Evolutionary conservation across 768 basidiomycete genomes (phyloP).

Genomic region (Pleurotus cornucopiae): DNA sequence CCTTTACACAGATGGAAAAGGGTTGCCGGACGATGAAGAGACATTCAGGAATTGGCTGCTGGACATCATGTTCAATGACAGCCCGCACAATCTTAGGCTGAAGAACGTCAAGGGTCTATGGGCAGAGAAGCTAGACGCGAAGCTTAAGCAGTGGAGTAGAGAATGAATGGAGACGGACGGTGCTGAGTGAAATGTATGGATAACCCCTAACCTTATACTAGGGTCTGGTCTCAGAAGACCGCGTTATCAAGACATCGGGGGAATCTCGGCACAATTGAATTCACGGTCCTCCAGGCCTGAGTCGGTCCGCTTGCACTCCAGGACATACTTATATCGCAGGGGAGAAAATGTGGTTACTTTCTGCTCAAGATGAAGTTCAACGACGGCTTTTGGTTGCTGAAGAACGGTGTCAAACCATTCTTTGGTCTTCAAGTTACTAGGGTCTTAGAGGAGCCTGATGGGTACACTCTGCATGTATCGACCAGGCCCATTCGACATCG

Average conservation of each 20-base stretch:
- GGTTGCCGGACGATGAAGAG: background rate
- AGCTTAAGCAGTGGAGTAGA: background rate
- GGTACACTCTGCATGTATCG: constrained; percentile 56
- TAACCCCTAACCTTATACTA: background rate
- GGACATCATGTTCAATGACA: constrained; percentile 8
- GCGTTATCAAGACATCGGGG: background rate
- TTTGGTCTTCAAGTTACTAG: constrained; percentile 62
- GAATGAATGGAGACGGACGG: background rate
- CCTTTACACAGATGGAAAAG: constrained; percentile 8
- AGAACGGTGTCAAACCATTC: constrained; percentile 55
- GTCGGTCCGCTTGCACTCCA: background rate
- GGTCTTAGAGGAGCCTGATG: constrained; percentile 35
- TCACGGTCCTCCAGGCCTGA: background rate
- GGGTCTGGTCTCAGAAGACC: background rate
- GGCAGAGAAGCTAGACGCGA: background rate
- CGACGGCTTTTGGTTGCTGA: constrained; percentile 71
- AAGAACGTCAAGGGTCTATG: constrained; percentile 5
- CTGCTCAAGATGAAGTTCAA: constrained; percentile 55
- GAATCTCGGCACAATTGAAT: background rate
- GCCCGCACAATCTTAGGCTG: background rate
- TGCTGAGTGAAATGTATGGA: background rate
- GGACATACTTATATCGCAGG: background rate
- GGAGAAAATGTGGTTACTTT: too few relatives aligned
- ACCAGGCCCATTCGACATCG: constrained; percentile 58
- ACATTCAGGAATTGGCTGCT: constrained; percentile 4